Conservation (phyloP, 345 rosid species). For the Durio zibethinus region DNA sequence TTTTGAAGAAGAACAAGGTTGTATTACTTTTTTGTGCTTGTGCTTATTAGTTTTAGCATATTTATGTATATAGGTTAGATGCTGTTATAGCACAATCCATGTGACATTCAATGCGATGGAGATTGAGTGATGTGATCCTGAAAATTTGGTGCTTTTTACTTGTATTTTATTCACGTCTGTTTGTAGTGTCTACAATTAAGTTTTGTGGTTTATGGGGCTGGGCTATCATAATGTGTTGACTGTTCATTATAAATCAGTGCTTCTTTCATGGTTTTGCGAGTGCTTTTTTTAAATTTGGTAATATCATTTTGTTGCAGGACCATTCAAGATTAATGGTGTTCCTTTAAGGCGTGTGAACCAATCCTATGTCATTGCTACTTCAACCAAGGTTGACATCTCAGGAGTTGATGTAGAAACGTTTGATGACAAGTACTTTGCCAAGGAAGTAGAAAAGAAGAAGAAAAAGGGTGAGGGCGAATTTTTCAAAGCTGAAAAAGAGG, state of each 20-base stretch:
- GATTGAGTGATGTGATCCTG: not conserved
- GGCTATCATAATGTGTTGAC: not conserved
- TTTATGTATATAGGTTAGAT: not conserved
- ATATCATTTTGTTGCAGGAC: slow-evolving; percentile 34
- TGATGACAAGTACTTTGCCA: slow-evolving; percentile 70
- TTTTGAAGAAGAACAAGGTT: not conserved
- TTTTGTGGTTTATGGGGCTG: not conserved
- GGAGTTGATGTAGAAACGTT: slow-evolving; percentile 60
- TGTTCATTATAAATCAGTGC: not conserved
- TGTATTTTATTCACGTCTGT: not conserved
- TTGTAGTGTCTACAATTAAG: not conserved
- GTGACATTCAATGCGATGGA: not conserved
- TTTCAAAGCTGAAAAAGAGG: slow-evolving; percentile 77
- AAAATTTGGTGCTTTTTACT: not conserved
- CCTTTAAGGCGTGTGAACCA: slow-evolving; percentile 69
- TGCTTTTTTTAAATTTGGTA: not conserved
- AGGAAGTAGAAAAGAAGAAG: slow-evolving; percentile 69
- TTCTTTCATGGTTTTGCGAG: not conserved
- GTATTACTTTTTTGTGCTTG: not conserved
- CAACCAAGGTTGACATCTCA: slow-evolving; percentile 65
- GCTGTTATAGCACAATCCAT: not conserved
- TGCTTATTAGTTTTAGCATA: not conserved
- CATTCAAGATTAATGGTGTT: slow-evolving; percentile 68
- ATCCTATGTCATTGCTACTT: slow-evolving; percentile 57
- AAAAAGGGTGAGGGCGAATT: slow-evolving; percentile 74